Evolutionary conservation across 1,284 basidiomycete species (phyloP), one percentile per base, ranked within the genome.

Genomic region (Moniliophthora roreri): DNA sequence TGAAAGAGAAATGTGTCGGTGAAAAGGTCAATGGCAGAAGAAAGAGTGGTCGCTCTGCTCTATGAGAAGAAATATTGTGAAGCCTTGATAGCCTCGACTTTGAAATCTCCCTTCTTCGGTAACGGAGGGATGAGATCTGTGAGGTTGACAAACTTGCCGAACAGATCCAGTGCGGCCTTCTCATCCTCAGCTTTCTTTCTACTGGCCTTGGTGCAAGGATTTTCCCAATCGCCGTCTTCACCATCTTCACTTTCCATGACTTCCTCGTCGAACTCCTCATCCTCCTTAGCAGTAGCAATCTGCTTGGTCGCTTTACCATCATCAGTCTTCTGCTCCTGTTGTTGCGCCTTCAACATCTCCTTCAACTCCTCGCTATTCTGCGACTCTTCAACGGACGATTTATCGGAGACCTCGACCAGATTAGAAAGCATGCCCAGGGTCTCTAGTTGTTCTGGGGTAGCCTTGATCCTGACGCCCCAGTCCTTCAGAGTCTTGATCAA

Each of bases 41-140:
- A 41, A 10, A 23, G 28, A 6, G 28, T 32, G 28, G 7, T 6
- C 11, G 28, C 11, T 32, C 6, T 32, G 7, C 28, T 52, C 69
- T 77, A 93, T 46, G 91, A 92, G 78, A 96, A 97, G 82, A 98
- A 98, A 71, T 97, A 98, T 44, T 80, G 77, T 39, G 89, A 92
- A 47, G 84, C 71, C 66, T 88, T 87, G 72, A 98, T 95, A 58
- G 80, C 81, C 64, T 84, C 77, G 56, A 99, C 93, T 62, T 95
- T 84, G 68, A 99, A 98, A 53, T 80, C 76, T 55, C 96, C 97
- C 74, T 93, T 93, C 66, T 84, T 70, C 0, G 96, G 96, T 20
- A 95, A 72, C 0, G 87, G 84, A 0, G 95, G 95, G 13, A 99
- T 69, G 58, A 96, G 63, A 60, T 92, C 89, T 26, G 77, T 73